These are phyloP conservation scores for Trichoderma polysporum DNA, from an alignment of 2,329 filamentous ascomycete species.

Conservation along the genomic window DNA sequence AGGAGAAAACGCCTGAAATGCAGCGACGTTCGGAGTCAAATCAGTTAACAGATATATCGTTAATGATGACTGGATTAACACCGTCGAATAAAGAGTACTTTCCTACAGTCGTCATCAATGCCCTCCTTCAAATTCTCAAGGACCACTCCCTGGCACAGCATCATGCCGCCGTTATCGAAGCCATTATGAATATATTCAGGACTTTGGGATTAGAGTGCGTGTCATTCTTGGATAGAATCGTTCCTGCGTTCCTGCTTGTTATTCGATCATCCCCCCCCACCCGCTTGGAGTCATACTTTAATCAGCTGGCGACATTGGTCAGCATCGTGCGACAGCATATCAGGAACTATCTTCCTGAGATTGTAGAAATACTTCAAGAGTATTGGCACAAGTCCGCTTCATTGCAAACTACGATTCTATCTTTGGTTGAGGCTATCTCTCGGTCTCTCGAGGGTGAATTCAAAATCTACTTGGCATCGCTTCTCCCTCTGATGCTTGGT, in stretches of 20 bases:
- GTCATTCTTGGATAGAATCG: conserved; percentile 87
- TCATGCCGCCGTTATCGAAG: conserved; percentile 91
- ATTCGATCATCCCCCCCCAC: conserved; percentile 77
- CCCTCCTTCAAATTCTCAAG: conserved; percentile 85
- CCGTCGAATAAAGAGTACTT: conserved; percentile 99
- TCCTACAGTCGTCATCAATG: conserved; percentile 96
- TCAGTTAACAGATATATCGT: conserved; percentile 83
- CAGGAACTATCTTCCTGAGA: conserved; percentile 81
- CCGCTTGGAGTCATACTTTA: conserved; percentile 93
- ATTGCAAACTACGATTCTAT: conserved; percentile 87
- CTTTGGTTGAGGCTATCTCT: conserved; percentile 89
- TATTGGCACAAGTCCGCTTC: conserved; percentile 83
- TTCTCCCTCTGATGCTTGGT: conserved; percentile 91
- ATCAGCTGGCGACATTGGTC: conserved; percentile 88
- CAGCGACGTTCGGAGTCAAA: conserved; percentile 64
- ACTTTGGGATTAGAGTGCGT: conserved; percentile 96
- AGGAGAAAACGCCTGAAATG: conserved; percentile 81
- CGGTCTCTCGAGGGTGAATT: conserved; percentile 95
- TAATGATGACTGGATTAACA: conserved; percentile 97
- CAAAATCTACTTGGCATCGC: conserved; percentile 86
- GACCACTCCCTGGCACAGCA: conserved; percentile 87
- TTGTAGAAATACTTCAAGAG: conserved; percentile 81
- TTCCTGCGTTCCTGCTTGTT: conserved; percentile 88
- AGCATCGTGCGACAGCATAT: conserved; percentile 97
- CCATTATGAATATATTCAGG: conserved; percentile 98